These are phyloP conservation scores for Gyromitra esculenta DNA, from an alignment of 2,329 filamentous ascomycete species.

Conservation along the genomic window DNA sequence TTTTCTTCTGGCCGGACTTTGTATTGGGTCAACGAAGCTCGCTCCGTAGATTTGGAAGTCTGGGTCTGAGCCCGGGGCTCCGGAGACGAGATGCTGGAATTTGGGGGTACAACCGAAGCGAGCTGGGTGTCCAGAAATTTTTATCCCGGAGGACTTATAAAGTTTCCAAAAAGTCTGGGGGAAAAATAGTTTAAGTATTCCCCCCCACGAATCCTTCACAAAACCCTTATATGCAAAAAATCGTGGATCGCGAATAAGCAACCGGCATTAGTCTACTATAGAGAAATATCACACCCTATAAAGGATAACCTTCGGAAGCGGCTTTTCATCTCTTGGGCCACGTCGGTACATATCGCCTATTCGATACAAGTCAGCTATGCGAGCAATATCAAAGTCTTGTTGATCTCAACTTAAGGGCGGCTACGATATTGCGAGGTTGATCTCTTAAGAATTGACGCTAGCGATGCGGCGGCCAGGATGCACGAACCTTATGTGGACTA, in stretches of 20 bases:
- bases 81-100: constrained; percentile 40
- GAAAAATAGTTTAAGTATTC: background rate
- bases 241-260: constrained; percentile 2
- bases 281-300: constrained; percentile 1
- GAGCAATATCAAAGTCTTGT: constrained; percentile 5
- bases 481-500: constrained; percentile 6
- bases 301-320: background rate
- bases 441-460: constrained; percentile 4
- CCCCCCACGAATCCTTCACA: background rate
- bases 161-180: background rate
- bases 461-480: background rate
- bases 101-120: constrained; percentile 23
- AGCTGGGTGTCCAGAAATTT: constrained; percentile 9
- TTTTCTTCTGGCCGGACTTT: background rate
- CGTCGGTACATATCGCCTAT: constrained; percentile 8
- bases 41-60: background rate
- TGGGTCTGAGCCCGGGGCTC: constrained; percentile 32
- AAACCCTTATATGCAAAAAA: constrained; percentile 24
- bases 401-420: constrained; percentile 24
- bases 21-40: background rate
- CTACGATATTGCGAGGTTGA: constrained; percentile 9
- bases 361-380: background rate
- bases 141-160: background rate
- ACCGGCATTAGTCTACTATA: background rate
- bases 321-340: background rate